Base-by-base conservation (phyloP, 495 filamentous ascomycete genomes). In the Thozetella sp. region DNA sequence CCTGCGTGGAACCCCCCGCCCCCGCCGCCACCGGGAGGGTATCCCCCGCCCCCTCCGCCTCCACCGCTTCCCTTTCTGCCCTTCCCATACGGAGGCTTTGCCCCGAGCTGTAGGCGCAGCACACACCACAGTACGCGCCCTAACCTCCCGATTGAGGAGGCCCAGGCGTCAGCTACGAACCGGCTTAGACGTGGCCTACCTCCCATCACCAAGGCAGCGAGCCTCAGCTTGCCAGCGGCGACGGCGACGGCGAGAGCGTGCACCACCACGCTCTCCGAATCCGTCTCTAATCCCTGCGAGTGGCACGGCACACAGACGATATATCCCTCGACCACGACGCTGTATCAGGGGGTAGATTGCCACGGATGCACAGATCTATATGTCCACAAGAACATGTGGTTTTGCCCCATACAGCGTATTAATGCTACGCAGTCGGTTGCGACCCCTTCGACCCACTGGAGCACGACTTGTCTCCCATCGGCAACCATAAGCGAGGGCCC, bases 331-430 rank as follows among this genome's bases (percentile, higher is more conserved):
- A 74, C 72, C 11, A 67, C 62, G 3, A 60, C 62, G 2, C 13
- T 60, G 9, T 60, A 50, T 22, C 53, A 56, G 27, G 54, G 57
- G 15, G 53, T 76, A 20, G 53, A 76, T 62, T 76, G 72, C 58
- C 51, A 67, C 37, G 72, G 72, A 2, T 76, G 72, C 56, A 40
- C 60, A 13, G 46, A 60, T 26, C 22, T 76, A 23, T 25, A 23
- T 1, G 48, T 69, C 2, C 45, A 53, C 23, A 51, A 59, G 3
- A 55, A 64, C 19, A 43, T 56, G 2, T 65, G 57, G 9, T 59
- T 57, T 25, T 75, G 72, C 56, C 71, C 72, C 19, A 71, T 63
- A 51, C 51, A 57, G 53, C n/a, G 22, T 0, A 63, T 75, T 52
- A 60, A 54, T 13, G 53, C 58, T 1, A 69, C 56, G 0, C 52